A percentile compares a stretch with the other conserved stretches of the same genome.
These are phyloP conservation scores for Epicoccum nigrum DNA, from an alignment of 2,329 filamentous ascomycete genomes.

Conservation along the genomic window DNA sequence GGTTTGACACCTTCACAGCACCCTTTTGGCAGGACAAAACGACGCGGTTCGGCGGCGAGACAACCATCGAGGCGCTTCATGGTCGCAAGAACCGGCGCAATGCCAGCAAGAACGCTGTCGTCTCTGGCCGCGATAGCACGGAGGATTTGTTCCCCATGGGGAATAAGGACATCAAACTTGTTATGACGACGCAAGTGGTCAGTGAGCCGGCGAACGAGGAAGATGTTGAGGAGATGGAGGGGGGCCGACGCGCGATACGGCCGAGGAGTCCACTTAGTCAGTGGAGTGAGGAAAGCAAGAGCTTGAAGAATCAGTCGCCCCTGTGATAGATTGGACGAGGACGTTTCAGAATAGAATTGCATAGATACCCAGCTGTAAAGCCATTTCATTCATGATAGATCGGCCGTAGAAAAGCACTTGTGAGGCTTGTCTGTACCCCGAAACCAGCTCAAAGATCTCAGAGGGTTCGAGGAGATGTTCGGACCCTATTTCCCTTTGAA, in stretches of 20 bases:
- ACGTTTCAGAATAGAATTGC: neutral
- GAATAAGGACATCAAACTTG: slow-evolving; percentile 42
- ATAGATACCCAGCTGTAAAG: slow-evolving; percentile 11
- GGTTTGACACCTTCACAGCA: slow-evolving; percentile 45
- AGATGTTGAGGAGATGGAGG: slow-evolving; percentile 44
- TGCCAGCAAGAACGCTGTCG: slow-evolving; percentile 26
- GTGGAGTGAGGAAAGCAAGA: slow-evolving; percentile 43
- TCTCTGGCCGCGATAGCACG: slow-evolving; percentile 23
- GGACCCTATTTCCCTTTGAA: too few species aligned
- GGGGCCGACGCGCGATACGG: slow-evolving; percentile 28
- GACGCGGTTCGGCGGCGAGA: slow-evolving; percentile 53
- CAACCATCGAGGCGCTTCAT: slow-evolving; percentile 48
- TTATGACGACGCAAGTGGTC: slow-evolving; percentile 42
- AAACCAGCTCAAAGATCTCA: too few species aligned
- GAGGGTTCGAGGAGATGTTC: too few species aligned
- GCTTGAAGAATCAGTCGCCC: slow-evolving; percentile 20
- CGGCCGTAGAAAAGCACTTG: too few species aligned
- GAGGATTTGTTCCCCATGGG: slow-evolving; percentile 32
- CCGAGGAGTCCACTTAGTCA: slow-evolving; percentile 37
- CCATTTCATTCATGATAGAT: neutral
- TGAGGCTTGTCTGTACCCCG: too few species aligned
- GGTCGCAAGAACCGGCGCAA: slow-evolving; percentile 13
- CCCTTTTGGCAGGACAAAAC: slow-evolving; percentile 41
- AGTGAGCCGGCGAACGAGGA: slow-evolving; percentile 42
- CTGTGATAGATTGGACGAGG: neutral